Percentiles rank a stretch among this genome's conserved stretches.
These are phyloP conservation scores for Bisporella sp. DNA, from an alignment of 2,329 filamentous ascomycete genomes.

Conservation along the genomic window DNA sequence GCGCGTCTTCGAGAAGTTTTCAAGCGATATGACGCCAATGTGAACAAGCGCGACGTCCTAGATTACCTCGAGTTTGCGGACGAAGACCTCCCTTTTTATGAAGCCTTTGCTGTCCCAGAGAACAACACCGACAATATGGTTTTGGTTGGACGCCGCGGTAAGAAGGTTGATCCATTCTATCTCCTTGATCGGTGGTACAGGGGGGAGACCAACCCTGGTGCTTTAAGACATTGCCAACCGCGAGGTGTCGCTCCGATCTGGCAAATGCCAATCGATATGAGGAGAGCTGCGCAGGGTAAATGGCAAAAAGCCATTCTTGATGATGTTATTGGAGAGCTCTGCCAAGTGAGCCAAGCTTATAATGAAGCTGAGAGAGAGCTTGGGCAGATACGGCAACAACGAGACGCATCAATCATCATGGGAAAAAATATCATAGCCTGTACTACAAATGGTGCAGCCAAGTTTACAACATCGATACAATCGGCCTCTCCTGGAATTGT, in stretches of 20 bases:
- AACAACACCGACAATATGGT: conserved; percentile 35
- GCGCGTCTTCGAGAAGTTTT: conserved; percentile 16
- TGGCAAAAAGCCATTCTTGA: conserved; percentile 41
- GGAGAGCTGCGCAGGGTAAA: conserved; percentile 28
- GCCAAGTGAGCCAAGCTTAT: conserved; percentile 32
- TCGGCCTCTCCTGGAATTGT: conserved; percentile 47
- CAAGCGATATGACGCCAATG: conserved; percentile 11
- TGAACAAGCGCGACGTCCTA: conserved; percentile 25
- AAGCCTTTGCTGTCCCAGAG: conserved; percentile 47
- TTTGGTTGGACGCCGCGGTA: conserved; percentile 39
- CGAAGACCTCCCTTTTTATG: conserved; percentile 42
- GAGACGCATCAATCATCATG: conserved; percentile 37
- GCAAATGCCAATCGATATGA: conserved; percentile 35
- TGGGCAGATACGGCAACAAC: conserved; percentile 36
- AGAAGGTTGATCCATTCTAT: conserved; percentile 37
- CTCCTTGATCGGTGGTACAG: conserved; percentile 46
- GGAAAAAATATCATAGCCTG: conserved; percentile 57
- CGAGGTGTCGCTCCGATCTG: conserved; percentile 38
- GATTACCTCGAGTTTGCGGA: conserved; percentile 45
- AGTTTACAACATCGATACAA: conserved; percentile 46
- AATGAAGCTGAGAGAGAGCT: conserved; percentile 36
- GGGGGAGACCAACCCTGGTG: conserved; percentile 36
- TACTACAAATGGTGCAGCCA: conserved; percentile 66
- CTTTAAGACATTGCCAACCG: conserved; percentile 30
- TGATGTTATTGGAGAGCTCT: conserved; percentile 42